Conservation (phyloP, 1,139 yeast genomes). For the Oligophagozyma castellii region DNA sequence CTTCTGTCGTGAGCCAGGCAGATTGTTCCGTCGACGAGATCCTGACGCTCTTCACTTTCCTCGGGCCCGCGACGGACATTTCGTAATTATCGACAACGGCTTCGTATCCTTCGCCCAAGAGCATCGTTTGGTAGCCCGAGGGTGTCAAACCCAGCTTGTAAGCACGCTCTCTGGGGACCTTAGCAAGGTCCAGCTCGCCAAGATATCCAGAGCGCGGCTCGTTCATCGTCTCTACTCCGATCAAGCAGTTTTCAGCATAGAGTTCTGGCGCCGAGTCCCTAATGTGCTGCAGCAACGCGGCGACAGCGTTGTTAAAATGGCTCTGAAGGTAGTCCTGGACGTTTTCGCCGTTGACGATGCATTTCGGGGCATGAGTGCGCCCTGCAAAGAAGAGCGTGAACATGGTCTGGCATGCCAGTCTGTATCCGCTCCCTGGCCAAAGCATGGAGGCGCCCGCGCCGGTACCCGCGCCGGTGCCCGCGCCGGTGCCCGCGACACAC, state of each 20-base stretch:
- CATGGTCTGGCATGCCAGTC: slow-evolving; percentile 70
- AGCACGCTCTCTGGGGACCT: slow-evolving; percentile 40
- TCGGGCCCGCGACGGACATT: slow-evolving; percentile 63
- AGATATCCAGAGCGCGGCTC: slow-evolving; percentile 68
- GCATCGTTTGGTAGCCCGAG: slow-evolving; percentile 44
- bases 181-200: slow-evolving; percentile 36
- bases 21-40: slow-evolving; percentile 54
- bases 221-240: slow-evolving; percentile 79
- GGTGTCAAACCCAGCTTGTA: slow-evolving; percentile 58
- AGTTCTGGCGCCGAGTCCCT: slow-evolving; percentile 37
- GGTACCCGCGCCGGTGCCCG: slow-evolving; percentile 10
- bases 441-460: slow-evolving; percentile 63
- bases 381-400: slow-evolving; percentile 83
- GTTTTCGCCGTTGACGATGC: slow-evolving; percentile 53
- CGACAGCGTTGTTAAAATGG: slow-evolving; percentile 45
- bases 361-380: slow-evolving; percentile 50
- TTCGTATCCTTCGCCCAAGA: slow-evolving; percentile 60
- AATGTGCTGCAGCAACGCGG: slow-evolving; percentile 40
- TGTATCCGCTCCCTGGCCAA: slow-evolving; percentile 80
- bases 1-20: slow-evolving; percentile 46
- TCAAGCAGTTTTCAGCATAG: slow-evolving; percentile 33
- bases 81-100: slow-evolving; percentile 53
- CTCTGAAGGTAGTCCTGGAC: slow-evolving; percentile 67
- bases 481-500: slow-evolving; percentile 26
- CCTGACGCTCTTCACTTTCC: slow-evolving; percentile 37